These are phyloP conservation scores for Fistulinella cinereoalba DNA, from an alignment of 1,284 basidiomycete genomes.

Conservation along the genomic window DNA sequence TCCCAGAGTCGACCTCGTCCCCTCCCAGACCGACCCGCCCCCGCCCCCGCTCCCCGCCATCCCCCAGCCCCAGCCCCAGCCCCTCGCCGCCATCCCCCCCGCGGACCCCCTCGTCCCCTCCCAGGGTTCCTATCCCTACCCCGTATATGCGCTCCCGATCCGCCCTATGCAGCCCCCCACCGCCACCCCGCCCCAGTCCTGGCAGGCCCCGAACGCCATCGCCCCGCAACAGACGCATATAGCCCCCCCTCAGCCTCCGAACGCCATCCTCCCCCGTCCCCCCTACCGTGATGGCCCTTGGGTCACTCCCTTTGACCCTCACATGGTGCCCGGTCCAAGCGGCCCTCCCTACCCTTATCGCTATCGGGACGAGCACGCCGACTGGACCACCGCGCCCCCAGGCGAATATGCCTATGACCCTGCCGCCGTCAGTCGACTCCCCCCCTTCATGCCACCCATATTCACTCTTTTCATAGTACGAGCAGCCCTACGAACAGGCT, in stretches of 20 bases:
- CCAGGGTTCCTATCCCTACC: constrained; percentile 43
- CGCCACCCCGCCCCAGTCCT: constrained; percentile 52
- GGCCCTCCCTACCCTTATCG: constrained; percentile 51
- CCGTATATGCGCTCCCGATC: constrained; percentile 44
- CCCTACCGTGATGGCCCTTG: constrained; percentile 51
- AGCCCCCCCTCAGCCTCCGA: constrained; percentile 38
- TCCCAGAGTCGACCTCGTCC: constrained; percentile 33
- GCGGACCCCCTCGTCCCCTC: constrained; percentile 33
- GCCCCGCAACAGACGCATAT: constrained; percentile 65
- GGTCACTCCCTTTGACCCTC: constrained; percentile 44
- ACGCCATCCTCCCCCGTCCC: constrained; percentile 48
- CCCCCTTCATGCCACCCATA: not conserved
- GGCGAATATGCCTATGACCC: constrained; percentile 56
- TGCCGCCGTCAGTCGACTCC: constrained; percentile 36
- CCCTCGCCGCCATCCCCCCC: constrained; percentile 30
- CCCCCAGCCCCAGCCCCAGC: constrained; percentile 28
- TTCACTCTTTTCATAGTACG: constrained; percentile 35
- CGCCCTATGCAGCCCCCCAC: constrained; percentile 47
- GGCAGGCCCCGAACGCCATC: constrained; percentile 59
- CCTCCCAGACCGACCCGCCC: constrained; percentile 33
- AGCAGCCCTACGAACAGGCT: constrained; percentile 42
- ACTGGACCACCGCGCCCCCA: constrained; percentile 44
- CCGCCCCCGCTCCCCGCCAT: constrained; percentile 30
- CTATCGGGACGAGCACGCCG: constrained; percentile 54
- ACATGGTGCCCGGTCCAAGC: constrained; percentile 43